phyloP scores from a whole-genome alignment of 129 eudicot genomes.

The Rutidosis leptorrhynchoides region DNA sequence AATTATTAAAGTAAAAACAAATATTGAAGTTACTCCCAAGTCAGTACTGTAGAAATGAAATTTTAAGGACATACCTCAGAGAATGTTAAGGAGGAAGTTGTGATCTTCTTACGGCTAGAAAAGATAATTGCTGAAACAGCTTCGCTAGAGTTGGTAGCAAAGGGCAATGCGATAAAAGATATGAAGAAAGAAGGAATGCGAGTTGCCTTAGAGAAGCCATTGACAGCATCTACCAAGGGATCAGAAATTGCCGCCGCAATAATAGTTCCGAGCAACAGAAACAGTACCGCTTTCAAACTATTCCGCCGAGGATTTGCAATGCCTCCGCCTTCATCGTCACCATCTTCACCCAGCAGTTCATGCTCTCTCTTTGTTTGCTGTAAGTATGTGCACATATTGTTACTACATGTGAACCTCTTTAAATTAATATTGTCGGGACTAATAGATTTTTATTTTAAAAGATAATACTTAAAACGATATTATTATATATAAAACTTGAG shows the following conservation, averaged over 20 bases:
- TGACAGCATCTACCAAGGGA: slow-evolving; percentile 42
- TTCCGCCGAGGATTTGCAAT: too few relatives aligned
- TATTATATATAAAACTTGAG: too few relatives aligned
- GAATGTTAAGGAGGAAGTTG: slow-evolving; percentile 45
- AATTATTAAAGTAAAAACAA: too few relatives aligned
- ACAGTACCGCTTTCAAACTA: not conserved
- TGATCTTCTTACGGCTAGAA: slow-evolving; percentile 38
- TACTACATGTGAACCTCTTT: too few relatives aligned
- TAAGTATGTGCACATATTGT: too few relatives aligned
- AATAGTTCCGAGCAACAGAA: slow-evolving; percentile 35
- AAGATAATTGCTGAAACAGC: slow-evolving; percentile 35
- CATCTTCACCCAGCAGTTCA: not conserved
- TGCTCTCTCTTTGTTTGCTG: not conserved
- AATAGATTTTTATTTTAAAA: too few relatives aligned
- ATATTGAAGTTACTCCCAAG: too few relatives aligned
- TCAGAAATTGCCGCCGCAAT: slow-evolving; percentile 30
- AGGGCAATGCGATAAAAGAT: slow-evolving; percentile 50
- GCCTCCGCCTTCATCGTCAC: not conserved
- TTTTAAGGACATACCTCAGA: slow-evolving; percentile 51
- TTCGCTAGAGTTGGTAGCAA: slow-evolving; percentile 33
- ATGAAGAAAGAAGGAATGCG: slow-evolving; percentile 42
- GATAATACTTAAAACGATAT: too few relatives aligned
- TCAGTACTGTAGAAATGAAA: too few relatives aligned
- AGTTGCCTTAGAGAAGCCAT: slow-evolving; percentile 32
- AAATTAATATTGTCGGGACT: too few relatives aligned